Base-by-base conservation (phyloP, 305 asterid genomes). In the Salvia sclarea region DNA sequence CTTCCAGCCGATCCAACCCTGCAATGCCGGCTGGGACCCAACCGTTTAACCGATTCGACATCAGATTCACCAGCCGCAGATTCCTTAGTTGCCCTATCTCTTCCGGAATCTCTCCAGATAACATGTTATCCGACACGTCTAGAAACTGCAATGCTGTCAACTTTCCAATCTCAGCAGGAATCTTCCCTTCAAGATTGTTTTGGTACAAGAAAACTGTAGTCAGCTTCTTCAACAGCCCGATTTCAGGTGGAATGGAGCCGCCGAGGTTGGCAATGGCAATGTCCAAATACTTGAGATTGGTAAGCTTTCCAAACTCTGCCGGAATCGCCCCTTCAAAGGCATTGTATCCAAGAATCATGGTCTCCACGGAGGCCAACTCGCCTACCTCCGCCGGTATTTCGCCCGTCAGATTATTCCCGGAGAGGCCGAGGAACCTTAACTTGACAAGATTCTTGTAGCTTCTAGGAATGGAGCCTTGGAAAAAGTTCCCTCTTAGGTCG, bases 401-500 rank as follows among this genome's bases (percentile, higher is more conserved):
- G 6, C 96, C 96, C 0, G 86, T 83, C 24, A 92, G 84, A 61
- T 84, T 92, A 57, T 92, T 90, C 60, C 98, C 98, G 0, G 97
- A 92, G n/a, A 92, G 90, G 12, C 98, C 96, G 45, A 92, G 90
- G 79, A 78, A 92, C 84, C 56, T 90, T 76, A 92, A 28, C n/a
- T 71, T 84, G 66, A 44, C 72, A 80, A 92, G 64, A 49, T 72
- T 85, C 86, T 21, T 78, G 82, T 81, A 92, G 44, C 49, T 73
- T 45, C 30, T 79, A 0, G 98, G 97, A 74, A 92, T 82, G 2
- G 91, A 66, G 11, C 93, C 96, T 61, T 83, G 82, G 14, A 92
- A 90, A 77, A 83, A 90, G 68, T 92, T 92, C 55, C 98, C 98
- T 37, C 97, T 75, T 5, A 92, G 79, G 82, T 92, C 98, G 49